Evolutionary conservation across 2,329 filamentous ascomycete species (phyloP), one percentile per base, ranked within the genome.

Genomic region (Sclerotinia trifoliorum): DNA sequence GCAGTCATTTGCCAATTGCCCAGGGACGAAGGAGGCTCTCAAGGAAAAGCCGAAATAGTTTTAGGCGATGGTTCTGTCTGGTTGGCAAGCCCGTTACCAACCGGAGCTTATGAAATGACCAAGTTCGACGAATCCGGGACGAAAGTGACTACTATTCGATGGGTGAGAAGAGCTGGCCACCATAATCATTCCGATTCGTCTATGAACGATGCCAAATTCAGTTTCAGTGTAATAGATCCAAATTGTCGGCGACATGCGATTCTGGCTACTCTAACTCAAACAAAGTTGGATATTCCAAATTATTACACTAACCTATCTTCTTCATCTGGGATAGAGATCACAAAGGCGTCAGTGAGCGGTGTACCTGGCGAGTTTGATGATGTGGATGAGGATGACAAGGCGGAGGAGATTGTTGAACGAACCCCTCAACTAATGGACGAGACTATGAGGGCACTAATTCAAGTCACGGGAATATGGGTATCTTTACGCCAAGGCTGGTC

Each of bases 181-280:
- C 71, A 79, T 70, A 72, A 70, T 72, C 73, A 66, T 57, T 54
- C 70, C 17, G 73, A 75, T 51, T 52, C 35, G 11, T 48, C 68
- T 73, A 63, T 71, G 73, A 58, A 72, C 52, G 85, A 86, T 58
- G 80, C 79, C 68, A 88, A 86, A 75, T 94, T 89, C 80, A 92
- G 87, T 11, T 94, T 94, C 77, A 93, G 90, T 79, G 86, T 92
- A 70, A 88, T 94, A 74, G 86, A 90, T 73, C 86, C 90, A 0
- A 84, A 85, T 58, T 86, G 85, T 11, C 83, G 90, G 46, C 86
- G 89, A 17, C 91, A 94, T 75, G 91, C 92, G 5, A 86, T 94
- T 74, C 85, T 94, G 79, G 91, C 90, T 0, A 86, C 84, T 2
- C 81, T 94, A 56, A 88, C 85, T 4, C 83, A 83, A 17, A 82